phyloP scores from a whole-genome alignment of 2,329 filamentous ascomycete species.

The Trichoderma arundinaceum region DNA sequence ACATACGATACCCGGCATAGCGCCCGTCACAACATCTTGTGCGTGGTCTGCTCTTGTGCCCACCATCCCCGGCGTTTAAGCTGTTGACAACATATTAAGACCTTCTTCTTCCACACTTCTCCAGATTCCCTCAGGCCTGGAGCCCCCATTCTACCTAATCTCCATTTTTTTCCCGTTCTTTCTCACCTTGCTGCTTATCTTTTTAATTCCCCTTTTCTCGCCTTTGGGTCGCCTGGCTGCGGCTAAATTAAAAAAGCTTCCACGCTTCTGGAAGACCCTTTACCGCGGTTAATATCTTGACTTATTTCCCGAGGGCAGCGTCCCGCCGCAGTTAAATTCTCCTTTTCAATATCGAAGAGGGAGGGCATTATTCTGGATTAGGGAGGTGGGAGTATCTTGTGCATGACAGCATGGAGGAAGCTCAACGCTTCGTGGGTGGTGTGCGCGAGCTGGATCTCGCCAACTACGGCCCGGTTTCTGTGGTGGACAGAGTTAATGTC shows the following conservation, averaged over 20 bases:
- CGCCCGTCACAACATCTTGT: conserved; percentile 21
- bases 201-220: not conserved
- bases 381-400: conserved; percentile 24
- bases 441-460: conserved; percentile 59
- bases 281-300: conserved; percentile 19
- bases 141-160: conserved; percentile 16
- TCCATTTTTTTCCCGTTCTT: not conserved
- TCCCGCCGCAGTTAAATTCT: not conserved
- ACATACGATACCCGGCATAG: conserved; percentile 8
- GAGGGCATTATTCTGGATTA: conserved; percentile 19
- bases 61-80: not conserved
- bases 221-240: conserved; percentile 15
- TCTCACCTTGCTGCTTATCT: not conserved
- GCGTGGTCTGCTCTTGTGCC: not conserved
- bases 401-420: conserved; percentile 28
- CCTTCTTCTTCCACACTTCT: not conserved
- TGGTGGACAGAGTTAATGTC: conserved; percentile 61
- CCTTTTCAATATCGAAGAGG: not conserved
- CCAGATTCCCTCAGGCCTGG: conserved; percentile 14
- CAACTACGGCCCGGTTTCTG: conserved; percentile 53
- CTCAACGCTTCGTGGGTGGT: conserved; percentile 29
- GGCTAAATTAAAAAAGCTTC: conserved; percentile 22
- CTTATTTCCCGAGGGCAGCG: conserved; percentile 13
- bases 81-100: conserved; percentile 2
- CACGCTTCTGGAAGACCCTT: conserved; percentile 29